Evolutionary conservation across 257 asterid genomes (phyloP), one percentile per base, ranked within the genome.

Genomic region (Verbena officinalis): DNA sequence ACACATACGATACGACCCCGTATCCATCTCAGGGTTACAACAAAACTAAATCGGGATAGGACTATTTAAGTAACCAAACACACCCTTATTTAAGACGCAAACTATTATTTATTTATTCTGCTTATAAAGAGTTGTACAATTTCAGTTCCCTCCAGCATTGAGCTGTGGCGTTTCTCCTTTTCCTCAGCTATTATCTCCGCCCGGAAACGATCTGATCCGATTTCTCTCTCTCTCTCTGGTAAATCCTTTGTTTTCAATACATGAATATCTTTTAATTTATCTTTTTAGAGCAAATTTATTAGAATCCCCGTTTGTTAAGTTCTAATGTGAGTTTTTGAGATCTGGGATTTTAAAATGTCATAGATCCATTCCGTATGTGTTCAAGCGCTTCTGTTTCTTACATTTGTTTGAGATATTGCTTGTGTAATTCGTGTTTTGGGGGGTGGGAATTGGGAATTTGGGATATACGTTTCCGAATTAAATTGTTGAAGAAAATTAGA

Each of bases 281-380:
- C 0, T 9, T 9, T 33, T 53, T 15, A 11, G 22, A n/a, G 46
- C 9, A 20, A 62, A 7, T 71, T 31, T 64, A 1, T 33, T 17
- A 46, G 0, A 20, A 9, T 45, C 15, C 21, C 11, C 5, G 50
- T 45, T 54, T 60, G 7, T n/a, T 24, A n/a, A n/a, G 33, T 31
- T 61, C 20, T 39, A 10, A n/a, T 58, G 27, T 59, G 62, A 51
- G 54, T 19, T 24, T 64, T 62, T 54, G 44, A 77, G 81, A 81
- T 81, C 81, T 75, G 80, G 57, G 63, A 45, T 49, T 53, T 60
- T 39, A 46, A 38, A 20, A 24, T 50, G 44, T 50, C 57, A 31
- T 73, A 62, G 81, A 81, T 81, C 86, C 69, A 51, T 44, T 39
- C 42, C 48, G 16, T 67, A 64, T 23, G 34, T 55, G 61, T 23